phyloP scores from a whole-genome alignment of 2,329 filamentous ascomycete species.

The Fusarium continuum region DNA sequence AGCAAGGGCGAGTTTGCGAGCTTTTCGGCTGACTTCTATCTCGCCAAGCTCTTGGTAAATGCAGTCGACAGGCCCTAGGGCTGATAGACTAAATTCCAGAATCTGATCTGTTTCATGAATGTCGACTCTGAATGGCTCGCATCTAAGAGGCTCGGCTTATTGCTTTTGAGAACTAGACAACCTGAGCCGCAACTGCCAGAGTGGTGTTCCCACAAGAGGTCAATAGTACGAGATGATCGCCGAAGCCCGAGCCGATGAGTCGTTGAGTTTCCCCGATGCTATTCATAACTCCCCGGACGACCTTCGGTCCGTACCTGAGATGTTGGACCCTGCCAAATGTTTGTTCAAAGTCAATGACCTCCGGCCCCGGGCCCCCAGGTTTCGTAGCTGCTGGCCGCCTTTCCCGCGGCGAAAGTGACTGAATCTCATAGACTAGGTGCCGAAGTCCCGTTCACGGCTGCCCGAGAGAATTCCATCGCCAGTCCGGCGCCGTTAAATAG shows the following conservation, averaged over 20 bases:
- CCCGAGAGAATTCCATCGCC: background rate
- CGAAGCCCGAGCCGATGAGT: constrained; percentile 25
- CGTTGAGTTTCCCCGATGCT: background rate
- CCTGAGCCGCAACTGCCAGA: constrained; percentile 15
- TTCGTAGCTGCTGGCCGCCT: constrained; percentile 23
- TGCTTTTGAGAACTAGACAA: constrained; percentile 1
- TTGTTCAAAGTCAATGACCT: constrained; percentile 10
- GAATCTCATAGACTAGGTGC: constrained; percentile 2
- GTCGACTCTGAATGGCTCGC: constrained; percentile 1
- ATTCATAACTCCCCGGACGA: constrained; percentile 13
- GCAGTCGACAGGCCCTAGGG: background rate
- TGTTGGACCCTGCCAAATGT: background rate
- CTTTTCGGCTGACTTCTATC: constrained; percentile 35
- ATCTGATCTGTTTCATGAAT: background rate
- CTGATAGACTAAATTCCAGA: constrained; percentile 1
- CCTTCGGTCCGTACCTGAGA: background rate
- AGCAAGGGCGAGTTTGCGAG: constrained; percentile 1
- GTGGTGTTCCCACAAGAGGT: background rate
- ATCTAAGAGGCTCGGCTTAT: constrained; percentile 5
- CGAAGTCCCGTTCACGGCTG: constrained; percentile 7
- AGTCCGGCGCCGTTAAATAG: background rate
- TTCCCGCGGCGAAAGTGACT: constrained; percentile 16
- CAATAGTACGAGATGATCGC: constrained; percentile 10
- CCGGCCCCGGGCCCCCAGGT: constrained; percentile 15
- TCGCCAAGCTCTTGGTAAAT: constrained; percentile 12